Evolutionary conservation across 2,329 filamentous ascomycete genomes (phyloP).

Genomic region (Colletotrichum melonis): DNA sequence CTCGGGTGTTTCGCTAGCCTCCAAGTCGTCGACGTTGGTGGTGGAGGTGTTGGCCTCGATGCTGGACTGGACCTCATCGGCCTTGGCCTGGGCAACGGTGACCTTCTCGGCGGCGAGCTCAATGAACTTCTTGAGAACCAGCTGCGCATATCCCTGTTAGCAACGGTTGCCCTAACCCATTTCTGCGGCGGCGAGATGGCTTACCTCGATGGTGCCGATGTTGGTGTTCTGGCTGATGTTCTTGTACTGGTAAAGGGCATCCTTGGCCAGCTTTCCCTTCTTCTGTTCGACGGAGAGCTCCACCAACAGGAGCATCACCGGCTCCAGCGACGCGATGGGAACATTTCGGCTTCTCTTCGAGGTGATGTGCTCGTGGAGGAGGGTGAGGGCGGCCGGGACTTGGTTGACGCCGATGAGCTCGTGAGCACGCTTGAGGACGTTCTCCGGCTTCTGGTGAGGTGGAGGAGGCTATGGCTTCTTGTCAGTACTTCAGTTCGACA

Average conservation of each 20-base stretch:
- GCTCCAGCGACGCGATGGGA: slow-evolving; percentile 94
- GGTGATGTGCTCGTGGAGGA: slow-evolving; percentile 99
- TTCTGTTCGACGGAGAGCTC: slow-evolving; percentile 96
- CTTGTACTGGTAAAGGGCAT: slow-evolving; percentile 99
- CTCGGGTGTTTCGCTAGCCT: slow-evolving; percentile 97
- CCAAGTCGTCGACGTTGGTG: slow-evolving; percentile 89
- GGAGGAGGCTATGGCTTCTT: slow-evolving; percentile 80
- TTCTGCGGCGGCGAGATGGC: neutral
- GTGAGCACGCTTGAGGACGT: slow-evolving; percentile 97
- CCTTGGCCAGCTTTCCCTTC: slow-evolving; percentile 98
- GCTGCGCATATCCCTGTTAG: slow-evolving; percentile 53
- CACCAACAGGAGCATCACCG: slow-evolving; percentile 97
- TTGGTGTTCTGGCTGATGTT: slow-evolving; percentile 99
- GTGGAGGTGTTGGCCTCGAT: slow-evolving; percentile 81
- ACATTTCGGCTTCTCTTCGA: slow-evolving; percentile 98
- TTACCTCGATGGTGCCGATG: slow-evolving; percentile 94
- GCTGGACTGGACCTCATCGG: slow-evolving; percentile 91
- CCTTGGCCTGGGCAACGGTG: slow-evolving; percentile 93
- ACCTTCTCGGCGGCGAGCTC: slow-evolving; percentile 97
- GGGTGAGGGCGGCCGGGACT: slow-evolving; percentile 88
- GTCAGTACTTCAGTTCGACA: slow-evolving; percentile 36
- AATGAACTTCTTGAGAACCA: slow-evolving; percentile 98
- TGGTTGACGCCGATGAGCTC: slow-evolving; percentile 99
- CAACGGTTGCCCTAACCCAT: neutral
- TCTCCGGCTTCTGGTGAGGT: slow-evolving; percentile 97